Evolutionary conservation across 2,329 filamentous ascomycete species (phyloP), one percentile per base, ranked within the genome.

Genomic region (Helminthosporium solani): DNA sequence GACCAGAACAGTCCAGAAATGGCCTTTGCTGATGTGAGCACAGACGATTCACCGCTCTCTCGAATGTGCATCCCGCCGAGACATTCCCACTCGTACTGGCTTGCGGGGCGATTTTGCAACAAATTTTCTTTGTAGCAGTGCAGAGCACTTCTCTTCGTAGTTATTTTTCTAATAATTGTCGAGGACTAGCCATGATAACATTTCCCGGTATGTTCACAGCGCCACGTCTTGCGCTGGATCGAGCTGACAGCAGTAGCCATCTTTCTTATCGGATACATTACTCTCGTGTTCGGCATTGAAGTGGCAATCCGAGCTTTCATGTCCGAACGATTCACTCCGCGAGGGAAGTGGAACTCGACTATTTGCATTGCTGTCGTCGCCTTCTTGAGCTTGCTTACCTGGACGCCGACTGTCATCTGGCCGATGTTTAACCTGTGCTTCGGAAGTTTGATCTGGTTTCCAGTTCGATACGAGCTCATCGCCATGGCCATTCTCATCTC

Each of bases 391-490:
- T 61, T 87, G 27, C 66, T 70, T 30, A 82, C 79, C 16, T 85
- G 83, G 67, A 70, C 84, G 30, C 77, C 84, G 20, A 81, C 83
- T 14, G 71, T 79, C 44, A 73, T 81, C 40, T 70, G 78, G 50
- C 75, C 72, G 3, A 77, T 84, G 34, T 75, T 76, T 5, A 78
- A 84, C 52, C 75, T 78, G 42, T 88, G 85, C 69, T 83, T 87
- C 56, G 83, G 82, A 19, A 83, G 82, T 5, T 73, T 88, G 7
- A 81, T 87, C 54, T 87, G 82, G 81, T 86, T 85, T 50, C 72
- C 87, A 33, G 75, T 79, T 44, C 75, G 73, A 54, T 88, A 83
- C 68, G 77, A 81, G n/a, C 62, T 76, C 12, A 76, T 78, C 4
- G 79, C 77, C 46, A 78, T 87, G 44, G 73, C 73, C 8, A 60